These are phyloP conservation scores for Alnus glutinosa DNA, from an alignment of 306 rosid species.

Conservation along the genomic window DNA sequence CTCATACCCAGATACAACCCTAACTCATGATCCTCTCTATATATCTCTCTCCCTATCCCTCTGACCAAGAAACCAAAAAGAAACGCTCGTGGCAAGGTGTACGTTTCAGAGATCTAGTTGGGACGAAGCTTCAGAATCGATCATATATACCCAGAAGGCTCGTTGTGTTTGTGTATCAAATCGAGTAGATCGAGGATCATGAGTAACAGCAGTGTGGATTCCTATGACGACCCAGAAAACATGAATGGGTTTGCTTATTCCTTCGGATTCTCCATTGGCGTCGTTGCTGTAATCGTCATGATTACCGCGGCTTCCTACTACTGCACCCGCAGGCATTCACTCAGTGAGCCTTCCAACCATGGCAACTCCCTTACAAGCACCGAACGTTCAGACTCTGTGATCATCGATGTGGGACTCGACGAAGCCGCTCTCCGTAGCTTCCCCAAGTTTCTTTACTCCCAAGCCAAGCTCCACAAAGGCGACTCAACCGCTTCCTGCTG, in stretches of 20 bases:
- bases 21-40: too few species aligned
- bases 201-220: conserved; percentile 4
- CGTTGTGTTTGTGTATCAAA: too few species aligned
- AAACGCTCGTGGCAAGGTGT: too few species aligned
- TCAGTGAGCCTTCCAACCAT: not conserved
- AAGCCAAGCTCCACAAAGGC: conserved; percentile 28
- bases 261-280: conserved; percentile 22
- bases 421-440: conserved; percentile 26
- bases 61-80: too few species aligned
- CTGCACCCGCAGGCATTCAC: conserved; percentile 6
- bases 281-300: conserved; percentile 18
- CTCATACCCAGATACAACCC: too few species aligned
- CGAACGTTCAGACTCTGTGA: not conserved
- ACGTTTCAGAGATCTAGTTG: too few species aligned
- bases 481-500: conserved; percentile 31
- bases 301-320: conserved; percentile 15
- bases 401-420: conserved; percentile 13
- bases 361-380: not conserved
- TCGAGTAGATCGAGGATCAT: not conserved
- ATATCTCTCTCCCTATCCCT: too few species aligned
- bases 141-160: too few species aligned
- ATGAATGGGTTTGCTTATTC: not conserved
- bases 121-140: too few species aligned
- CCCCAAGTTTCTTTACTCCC: conserved; percentile 37
- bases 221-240: not conserved